Evolutionary conservation across 176 grass and related monocot genomes (phyloP).

Genomic region (Ensete glaucum): DNA sequence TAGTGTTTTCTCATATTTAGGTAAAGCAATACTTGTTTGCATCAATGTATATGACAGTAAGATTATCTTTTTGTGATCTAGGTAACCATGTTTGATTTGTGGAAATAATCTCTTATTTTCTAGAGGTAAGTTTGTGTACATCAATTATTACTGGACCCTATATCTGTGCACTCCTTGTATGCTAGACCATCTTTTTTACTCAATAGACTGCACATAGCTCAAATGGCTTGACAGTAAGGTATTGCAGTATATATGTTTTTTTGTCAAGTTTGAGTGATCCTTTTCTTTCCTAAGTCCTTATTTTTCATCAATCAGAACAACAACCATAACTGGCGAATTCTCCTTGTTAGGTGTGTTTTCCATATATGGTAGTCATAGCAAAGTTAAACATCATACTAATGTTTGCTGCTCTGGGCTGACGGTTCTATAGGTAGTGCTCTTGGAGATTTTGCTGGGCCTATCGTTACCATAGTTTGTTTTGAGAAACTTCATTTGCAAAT

Average conservation of each 20-base stretch:
- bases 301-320: not conserved
- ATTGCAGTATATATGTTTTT: not conserved
- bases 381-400: not conserved
- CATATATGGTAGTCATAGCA: not conserved
- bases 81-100: too few species aligned
- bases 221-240: not conserved
- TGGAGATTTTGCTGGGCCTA: constrained; percentile 75
- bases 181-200: not conserved
- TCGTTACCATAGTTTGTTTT: constrained; percentile 54
- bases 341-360: not conserved
- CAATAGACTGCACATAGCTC: not conserved
- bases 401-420: not conserved
- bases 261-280: not conserved
- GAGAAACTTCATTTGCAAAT: constrained; percentile 59
- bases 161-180: not conserved
- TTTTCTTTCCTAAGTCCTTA: not conserved
- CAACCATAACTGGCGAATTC: not conserved
- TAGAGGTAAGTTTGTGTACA: too few species aligned
- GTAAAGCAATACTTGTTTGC: not conserved
- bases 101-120: too few species aligned
- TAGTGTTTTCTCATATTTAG: too few species aligned
- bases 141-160: not conserved
- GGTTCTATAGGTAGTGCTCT: constrained; percentile 52
- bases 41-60: too few species aligned
- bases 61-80: too few species aligned